Evolutionary conservation across 140 eudicot genomes (phyloP).

Genomic region (Cichorium intybus): DNA sequence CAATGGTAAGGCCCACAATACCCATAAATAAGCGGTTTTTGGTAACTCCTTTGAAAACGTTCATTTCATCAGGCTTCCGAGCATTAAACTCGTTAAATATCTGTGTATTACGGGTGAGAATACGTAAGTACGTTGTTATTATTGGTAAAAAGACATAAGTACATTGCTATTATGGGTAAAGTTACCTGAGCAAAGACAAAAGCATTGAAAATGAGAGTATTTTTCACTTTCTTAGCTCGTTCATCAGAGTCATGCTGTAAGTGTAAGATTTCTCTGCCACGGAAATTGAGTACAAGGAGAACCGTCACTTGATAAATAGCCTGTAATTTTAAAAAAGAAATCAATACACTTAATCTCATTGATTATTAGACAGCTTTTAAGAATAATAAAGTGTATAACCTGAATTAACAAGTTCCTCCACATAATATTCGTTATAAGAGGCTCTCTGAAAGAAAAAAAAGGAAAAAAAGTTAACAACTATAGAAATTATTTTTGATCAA

Average conservation of each 20-base stretch:
- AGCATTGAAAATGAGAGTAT: conserved; percentile 81
- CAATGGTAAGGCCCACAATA: conserved; percentile 60
- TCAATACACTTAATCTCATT: background rate
- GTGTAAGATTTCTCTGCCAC: conserved; percentile 54
- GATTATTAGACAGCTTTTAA: background rate
- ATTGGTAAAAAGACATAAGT: background rate
- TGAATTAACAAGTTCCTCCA: conserved; percentile 88
- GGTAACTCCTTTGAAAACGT: conserved; percentile 78
- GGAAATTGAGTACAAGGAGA: conserved; percentile 66
- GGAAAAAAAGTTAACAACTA: background rate
- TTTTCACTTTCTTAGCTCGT: conserved; percentile 72
- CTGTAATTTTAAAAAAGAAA: conserved; percentile 34
- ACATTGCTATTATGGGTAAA: background rate
- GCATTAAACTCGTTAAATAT: conserved; percentile 89
- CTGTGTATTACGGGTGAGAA: conserved; percentile 29
- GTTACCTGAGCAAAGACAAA: conserved; percentile 82
- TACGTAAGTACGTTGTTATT: background rate
- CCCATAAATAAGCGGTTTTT: conserved; percentile 79
- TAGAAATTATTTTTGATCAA: background rate
- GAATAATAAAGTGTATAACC: conserved; percentile 29
- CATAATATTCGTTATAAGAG: conserved; percentile 89
- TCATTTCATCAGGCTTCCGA: conserved; percentile 82
- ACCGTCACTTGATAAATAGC: conserved; percentile 85
- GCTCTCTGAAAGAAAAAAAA: conserved; percentile 54
- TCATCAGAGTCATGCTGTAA: conserved; percentile 36